Evolutionary conservation across 768 basidiomycete genomes (phyloP).

Genomic region (Daedalea quercina): DNA sequence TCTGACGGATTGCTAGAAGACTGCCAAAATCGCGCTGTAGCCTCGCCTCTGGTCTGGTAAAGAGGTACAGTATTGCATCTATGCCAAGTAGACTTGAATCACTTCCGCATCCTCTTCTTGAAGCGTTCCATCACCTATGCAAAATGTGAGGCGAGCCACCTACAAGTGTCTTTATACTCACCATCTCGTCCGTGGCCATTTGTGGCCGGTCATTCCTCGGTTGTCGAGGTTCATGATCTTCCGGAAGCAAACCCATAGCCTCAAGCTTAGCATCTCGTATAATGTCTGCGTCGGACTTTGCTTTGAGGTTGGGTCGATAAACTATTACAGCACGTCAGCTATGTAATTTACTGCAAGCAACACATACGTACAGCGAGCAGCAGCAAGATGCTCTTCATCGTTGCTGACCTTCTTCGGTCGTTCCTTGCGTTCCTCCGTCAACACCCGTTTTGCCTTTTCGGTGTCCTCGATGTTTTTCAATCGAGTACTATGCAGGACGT

Average conservation of each 20-base stretch:
- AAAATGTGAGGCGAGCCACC: not conserved
- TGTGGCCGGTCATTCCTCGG: constrained; percentile 53
- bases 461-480: constrained; percentile 96
- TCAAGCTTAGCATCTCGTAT: constrained; percentile 82
- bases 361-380: constrained; percentile 69
- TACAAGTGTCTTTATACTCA: constrained; percentile 29
- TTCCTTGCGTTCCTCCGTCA: constrained; percentile 67
- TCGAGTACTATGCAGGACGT: constrained; percentile 50
- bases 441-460: constrained; percentile 88
- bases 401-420: constrained; percentile 35
- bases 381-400: constrained; percentile 81
- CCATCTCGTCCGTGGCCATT: constrained; percentile 89
- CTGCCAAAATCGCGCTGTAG: too few species aligned
- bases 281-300: constrained; percentile 85
- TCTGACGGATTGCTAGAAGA: too few species aligned
- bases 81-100: not conserved
- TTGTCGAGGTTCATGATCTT: constrained; percentile 34
- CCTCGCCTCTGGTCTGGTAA: too few species aligned
- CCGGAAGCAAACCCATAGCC: constrained; percentile 71
- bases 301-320: constrained; percentile 74
- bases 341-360: not conserved
- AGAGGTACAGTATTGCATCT: too few species aligned
- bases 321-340: constrained; percentile 39
- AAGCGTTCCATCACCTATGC: constrained; percentile 91
- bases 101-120: constrained; percentile 92